Evolutionary conservation across 2,329 filamentous ascomycete species (phyloP), one percentile per base, ranked within the genome.

Genomic region (Gyromitra esculenta): DNA sequence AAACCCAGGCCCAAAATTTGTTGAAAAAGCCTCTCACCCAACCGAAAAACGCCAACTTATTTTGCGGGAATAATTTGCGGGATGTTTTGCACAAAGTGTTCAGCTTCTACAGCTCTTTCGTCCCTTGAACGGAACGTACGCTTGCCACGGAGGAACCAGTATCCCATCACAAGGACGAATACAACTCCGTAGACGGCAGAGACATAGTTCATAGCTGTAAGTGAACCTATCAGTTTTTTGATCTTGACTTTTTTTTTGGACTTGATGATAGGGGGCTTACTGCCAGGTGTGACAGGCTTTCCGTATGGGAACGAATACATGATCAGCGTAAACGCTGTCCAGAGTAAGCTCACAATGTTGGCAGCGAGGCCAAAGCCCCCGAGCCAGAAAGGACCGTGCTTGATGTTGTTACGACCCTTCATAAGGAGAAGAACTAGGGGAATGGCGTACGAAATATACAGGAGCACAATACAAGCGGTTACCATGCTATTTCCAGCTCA

Each of bases 261-360:
- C 11, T 50, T 45, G 15, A 5, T 54, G 13, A 18, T 56, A 35
- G n/a, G 37, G 45, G 15, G 73, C 76, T 76, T 59, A 78, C 80
- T 82, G 4, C 78, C 73, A 3, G 79, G 72, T 13, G 56, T 68
- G 7, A 85, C 84, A 0, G 84, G 84, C 81, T 82, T 83, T 52
- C 82, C 80, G 67, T 84, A 85, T 0, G 85, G 85, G 79, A 86
- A 85, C 0, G 83, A 84, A 80, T 85, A 85, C 79, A 86, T 85
- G 0, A 85, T 81, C 35, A 85, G 84, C 3, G 84, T 84, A 62
- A 86, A 85, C 0, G 81, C 73, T 6, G 85, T 80, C 84, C 84
- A 85, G 57, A 80, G 75, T 5, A 84, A 80, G 0, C 84, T 83
- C 18, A 85, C 79, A 1, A 79, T 76, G 77, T 85, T 85, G 31